phyloP scores from a whole-genome alignment of 257 asterid species.

The Solanum sparsipilum region DNA sequence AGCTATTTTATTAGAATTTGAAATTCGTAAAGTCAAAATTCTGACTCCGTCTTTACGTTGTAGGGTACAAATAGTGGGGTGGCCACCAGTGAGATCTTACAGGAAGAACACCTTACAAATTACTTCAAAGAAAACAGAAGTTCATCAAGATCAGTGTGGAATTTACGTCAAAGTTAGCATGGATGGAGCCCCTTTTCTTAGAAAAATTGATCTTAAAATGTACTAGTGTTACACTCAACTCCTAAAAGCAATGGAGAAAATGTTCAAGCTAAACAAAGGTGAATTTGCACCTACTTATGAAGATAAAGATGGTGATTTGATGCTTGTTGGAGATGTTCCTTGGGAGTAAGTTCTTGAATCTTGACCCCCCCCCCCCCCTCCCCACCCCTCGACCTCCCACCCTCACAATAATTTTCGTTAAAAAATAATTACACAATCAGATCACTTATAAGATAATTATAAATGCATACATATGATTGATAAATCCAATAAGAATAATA shows the following conservation, averaged over 20 bases:
- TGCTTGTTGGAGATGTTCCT: constrained; percentile 31
- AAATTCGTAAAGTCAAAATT: too few relatives aligned
- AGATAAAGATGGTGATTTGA: constrained; percentile 40
- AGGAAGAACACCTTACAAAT: background rate
- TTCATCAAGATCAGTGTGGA: too few relatives aligned
- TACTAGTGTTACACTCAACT: constrained; percentile 34
- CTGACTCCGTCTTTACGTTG: too few relatives aligned
- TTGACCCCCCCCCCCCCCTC: background rate
- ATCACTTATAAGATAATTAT: background rate
- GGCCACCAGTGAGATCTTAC: background rate
- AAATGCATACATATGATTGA: background rate
- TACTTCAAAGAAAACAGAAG: background rate
- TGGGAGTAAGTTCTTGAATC: constrained; percentile 34
- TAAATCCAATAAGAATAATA: background rate
- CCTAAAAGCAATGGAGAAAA: constrained; percentile 34
- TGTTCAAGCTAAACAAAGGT: constrained; percentile 52
- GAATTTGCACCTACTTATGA: constrained; percentile 34
- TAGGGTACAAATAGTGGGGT: background rate
- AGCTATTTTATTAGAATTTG: too few relatives aligned
- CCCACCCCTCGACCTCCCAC: too few relatives aligned
- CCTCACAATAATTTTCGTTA: background rate
- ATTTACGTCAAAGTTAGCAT: background rate
- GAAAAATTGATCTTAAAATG: constrained; percentile 48
- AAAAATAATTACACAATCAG: background rate
- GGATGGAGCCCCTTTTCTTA: constrained; percentile 46